phyloP scores from a whole-genome alignment of 441 rosid genomes.

The Eutrema salsugineum region DNA sequence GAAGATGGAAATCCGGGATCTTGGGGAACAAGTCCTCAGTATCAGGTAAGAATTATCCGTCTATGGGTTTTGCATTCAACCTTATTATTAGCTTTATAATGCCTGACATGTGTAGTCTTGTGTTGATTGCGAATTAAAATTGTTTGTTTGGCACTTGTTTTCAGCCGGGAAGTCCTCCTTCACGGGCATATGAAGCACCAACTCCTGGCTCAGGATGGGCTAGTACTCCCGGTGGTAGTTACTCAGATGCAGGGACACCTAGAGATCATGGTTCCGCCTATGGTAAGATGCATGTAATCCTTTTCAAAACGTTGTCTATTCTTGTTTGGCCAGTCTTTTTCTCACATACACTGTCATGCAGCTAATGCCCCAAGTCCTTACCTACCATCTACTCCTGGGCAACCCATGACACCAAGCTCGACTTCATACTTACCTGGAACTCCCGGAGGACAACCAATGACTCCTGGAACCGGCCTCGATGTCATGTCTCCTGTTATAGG shows the following conservation, averaged over 20 bases:
- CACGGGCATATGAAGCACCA: slow-evolving; percentile 91
- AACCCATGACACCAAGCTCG: slow-evolving; percentile 94
- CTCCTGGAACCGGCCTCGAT: slow-evolving; percentile 95
- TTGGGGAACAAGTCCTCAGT: slow-evolving; percentile 96
- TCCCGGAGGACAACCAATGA: slow-evolving; percentile 99
- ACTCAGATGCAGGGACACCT: slow-evolving; percentile 95
- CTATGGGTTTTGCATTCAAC: background rate
- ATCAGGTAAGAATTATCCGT: slow-evolving; percentile 55
- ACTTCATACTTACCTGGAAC: slow-evolving; percentile 85
- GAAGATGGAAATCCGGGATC: slow-evolving; percentile 95
- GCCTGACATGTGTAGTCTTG: background rate
- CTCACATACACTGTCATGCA: slow-evolving; percentile 36
- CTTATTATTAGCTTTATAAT: background rate
- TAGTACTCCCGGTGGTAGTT: slow-evolving; percentile 85
- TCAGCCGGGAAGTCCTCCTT: slow-evolving; percentile 94
- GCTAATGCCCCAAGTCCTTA: slow-evolving; percentile 93
- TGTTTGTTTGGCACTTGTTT: slow-evolving; percentile 8
- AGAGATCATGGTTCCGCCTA: slow-evolving; percentile 76
- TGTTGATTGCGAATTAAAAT: background rate
- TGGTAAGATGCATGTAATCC: slow-evolving; percentile 38
- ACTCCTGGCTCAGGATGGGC: slow-evolving; percentile 98
- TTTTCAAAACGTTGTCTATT: background rate
- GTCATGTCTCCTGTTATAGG: slow-evolving; percentile 95
- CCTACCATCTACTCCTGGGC: slow-evolving; percentile 93
- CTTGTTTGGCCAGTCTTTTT: background rate